These are phyloP conservation scores for Phytophthora pinifolia DNA, from an alignment of 352 stramenopile genomes.

Conservation along the genomic window DNA sequence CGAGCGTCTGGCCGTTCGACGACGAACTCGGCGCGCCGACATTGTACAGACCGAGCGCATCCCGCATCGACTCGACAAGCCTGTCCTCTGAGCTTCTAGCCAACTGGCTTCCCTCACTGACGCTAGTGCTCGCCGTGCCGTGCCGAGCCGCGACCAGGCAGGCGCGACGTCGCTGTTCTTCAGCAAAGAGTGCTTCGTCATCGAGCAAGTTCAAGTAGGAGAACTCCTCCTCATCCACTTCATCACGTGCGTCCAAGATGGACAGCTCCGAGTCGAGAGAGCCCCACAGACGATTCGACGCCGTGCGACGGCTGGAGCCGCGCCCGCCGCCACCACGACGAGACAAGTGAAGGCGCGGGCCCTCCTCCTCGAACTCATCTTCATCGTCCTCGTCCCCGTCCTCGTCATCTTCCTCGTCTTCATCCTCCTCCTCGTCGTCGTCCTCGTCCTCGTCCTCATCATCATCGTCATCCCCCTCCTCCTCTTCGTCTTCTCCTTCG, in stretches of 20 bases:
- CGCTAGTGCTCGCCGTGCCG: constrained; percentile 12
- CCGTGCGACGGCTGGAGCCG: constrained; percentile 32
- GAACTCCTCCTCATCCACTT: constrained; percentile 85
- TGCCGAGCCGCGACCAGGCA: constrained; percentile 30
- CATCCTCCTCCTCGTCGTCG: constrained; percentile 61
- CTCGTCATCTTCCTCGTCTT: constrained; percentile 58
- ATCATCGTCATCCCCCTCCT: constrained; percentile 53
- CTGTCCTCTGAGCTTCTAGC: constrained; percentile 29
- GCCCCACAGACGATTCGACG: constrained; percentile 59
- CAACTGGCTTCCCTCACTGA: constrained; percentile 13
- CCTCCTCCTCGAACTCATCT: constrained; percentile 64
- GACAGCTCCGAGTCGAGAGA: constrained; percentile 72
- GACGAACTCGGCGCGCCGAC: constrained; percentile 8
- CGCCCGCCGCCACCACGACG: constrained; percentile 33
- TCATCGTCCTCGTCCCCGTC: constrained; percentile 53
- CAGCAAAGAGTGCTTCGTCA: constrained; percentile 56
- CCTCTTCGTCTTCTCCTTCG: constrained; percentile 45
- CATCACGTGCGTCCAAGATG: constrained; percentile 71
- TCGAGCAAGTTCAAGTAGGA: constrained; percentile 79
- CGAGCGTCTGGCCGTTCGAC: constrained; percentile 34
- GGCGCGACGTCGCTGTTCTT: constrained; percentile 53
- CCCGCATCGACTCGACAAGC: constrained; percentile 42
- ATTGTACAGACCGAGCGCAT: constrained; percentile 35
- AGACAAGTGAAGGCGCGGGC: constrained; percentile 51
- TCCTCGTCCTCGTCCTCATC: constrained; percentile 69